Base-by-base conservation (phyloP, 1,139 yeast species). In the Pichia cactophila region DNA sequence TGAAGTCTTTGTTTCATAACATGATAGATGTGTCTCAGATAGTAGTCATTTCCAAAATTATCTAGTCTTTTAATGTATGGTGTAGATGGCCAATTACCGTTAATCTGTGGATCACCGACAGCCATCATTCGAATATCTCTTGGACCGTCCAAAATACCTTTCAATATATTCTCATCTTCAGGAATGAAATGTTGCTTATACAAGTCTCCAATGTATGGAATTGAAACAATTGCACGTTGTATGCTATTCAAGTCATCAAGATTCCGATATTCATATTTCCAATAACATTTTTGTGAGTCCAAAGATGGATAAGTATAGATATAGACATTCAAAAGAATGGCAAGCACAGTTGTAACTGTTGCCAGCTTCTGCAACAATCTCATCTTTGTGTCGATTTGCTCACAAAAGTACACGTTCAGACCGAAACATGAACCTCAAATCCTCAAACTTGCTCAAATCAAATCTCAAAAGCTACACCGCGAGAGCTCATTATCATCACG, bases 81-180 rank as follows among this genome's bases (percentile, higher is more conserved):
- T 1, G 95, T 84, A 45, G 72, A 70, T 11, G 76, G 76, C 83
- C 87, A 81, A 56, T 82, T 79, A 1, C 97, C 97, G 55, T 90
- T 85, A 65, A 92, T 89, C 67, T 92, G 98, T 0, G 98, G 98
- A 63, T 92, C 98, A 11, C 97, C 98, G 65, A 89, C 83, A 3
- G 95, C 83, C 58, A 89, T 66, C 70, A 85, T 69, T 54, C 78
- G 78, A 52, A 85, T 75, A 58, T 82, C 87, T 20, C 70, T 41
- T 5, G 54, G 54, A 3, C 26, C 11, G 5, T 26, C 35, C 5
- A 23, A 14, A 14, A 26, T 20, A 4, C 63, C 14, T 69, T 63
- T 2, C 37, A 36, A 14, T 49, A 61, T 45, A 11, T 43, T 33
- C 49, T 28, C 5, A 16, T 8, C 12, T 50, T 43, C 33, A 55